Conservation (phyloP, 768 basidiomycete species). For the Nidula microcarpa region DNA sequence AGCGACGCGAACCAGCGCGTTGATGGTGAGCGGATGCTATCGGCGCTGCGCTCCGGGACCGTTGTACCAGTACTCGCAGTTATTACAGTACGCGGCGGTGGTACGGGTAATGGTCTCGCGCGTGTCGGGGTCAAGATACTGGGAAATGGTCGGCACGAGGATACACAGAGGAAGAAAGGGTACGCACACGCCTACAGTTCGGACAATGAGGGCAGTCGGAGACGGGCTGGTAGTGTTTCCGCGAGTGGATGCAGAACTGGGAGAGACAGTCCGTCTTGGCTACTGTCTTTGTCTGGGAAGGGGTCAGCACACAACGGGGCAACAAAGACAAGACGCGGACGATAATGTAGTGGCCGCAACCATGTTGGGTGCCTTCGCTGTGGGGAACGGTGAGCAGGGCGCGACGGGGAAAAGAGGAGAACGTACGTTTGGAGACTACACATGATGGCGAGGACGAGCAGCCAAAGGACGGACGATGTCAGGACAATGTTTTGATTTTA, state of each 20-base stretch:
- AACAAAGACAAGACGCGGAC: constrained; percentile 32
- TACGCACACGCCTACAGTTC: constrained; percentile 41
- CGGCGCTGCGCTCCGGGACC: constrained; percentile 38
- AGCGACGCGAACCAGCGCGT: constrained; percentile 3
- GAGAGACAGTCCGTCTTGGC: constrained; percentile 54
- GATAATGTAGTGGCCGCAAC: constrained; percentile 78
- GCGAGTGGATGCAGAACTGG: constrained; percentile 35
- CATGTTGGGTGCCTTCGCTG: constrained; percentile 74
- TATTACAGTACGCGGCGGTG: constrained; percentile 51
- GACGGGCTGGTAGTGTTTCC: constrained; percentile 16
- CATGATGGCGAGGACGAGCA: constrained; percentile 24
- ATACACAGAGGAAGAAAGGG: background rate
- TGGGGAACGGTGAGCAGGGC: constrained; percentile 13
- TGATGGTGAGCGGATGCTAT: constrained; percentile 11
- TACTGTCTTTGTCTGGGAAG: constrained; percentile 43
- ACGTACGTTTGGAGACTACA: constrained; percentile 56
- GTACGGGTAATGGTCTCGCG: constrained; percentile 54
- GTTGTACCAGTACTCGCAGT: constrained; percentile 59
- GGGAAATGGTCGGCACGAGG: constrained; percentile 4
- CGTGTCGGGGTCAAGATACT: constrained; percentile 73
- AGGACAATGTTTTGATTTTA: too few species aligned
- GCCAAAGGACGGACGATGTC: constrained; percentile 2
- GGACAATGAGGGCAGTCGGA: constrained; percentile 23
- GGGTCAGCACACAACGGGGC: constrained; percentile 6
- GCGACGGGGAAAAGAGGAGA: constrained; percentile 8